Evolutionary conservation across 2,329 filamentous ascomycete genomes (phyloP).

Genomic region (Pyrenochaeta sp.): DNA sequence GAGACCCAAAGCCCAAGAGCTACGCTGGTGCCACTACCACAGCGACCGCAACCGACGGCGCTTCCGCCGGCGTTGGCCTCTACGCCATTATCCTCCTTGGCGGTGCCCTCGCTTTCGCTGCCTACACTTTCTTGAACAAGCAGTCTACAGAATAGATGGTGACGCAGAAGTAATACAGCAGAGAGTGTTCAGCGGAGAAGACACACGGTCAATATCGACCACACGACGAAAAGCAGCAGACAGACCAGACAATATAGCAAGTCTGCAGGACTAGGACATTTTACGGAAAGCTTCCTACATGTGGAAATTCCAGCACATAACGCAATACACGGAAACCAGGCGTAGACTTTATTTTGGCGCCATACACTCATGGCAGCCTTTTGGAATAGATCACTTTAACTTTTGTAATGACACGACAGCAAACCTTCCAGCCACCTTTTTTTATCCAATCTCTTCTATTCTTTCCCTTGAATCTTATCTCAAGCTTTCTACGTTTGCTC

Average conservation of each 20-base stretch:
- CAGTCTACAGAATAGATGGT: conserved; percentile 23
- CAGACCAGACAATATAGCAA: conserved; percentile 1
- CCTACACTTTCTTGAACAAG: conserved; percentile 83
- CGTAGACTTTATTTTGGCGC: neutral
- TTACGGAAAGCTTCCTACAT: neutral
- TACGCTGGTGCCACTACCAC: conserved; percentile 58
- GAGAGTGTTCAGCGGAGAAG: neutral
- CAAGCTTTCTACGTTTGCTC: too few species aligned
- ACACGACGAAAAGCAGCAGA: neutral
- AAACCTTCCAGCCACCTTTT: too few species aligned
- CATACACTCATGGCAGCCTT: neutral
- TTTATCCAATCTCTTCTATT: too few species aligned
- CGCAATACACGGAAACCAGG: conserved; percentile 1
- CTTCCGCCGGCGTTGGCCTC: conserved; percentile 76
- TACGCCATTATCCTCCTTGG: conserved; percentile 84
- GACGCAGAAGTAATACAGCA: neutral
- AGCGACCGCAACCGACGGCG: conserved; percentile 54
- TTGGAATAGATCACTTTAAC: conserved; percentile 5
- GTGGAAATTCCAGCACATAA: neutral
- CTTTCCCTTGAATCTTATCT: too few species aligned
- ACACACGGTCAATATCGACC: neutral
- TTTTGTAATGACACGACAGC: too few species aligned
- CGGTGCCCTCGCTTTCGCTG: conserved; percentile 77
- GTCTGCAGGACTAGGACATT: neutral
- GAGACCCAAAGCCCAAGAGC: conserved; percentile 77